phyloP scores from a whole-genome alignment of 1,284 basidiomycete genomes.

The Tausonia pullulans region DNA sequence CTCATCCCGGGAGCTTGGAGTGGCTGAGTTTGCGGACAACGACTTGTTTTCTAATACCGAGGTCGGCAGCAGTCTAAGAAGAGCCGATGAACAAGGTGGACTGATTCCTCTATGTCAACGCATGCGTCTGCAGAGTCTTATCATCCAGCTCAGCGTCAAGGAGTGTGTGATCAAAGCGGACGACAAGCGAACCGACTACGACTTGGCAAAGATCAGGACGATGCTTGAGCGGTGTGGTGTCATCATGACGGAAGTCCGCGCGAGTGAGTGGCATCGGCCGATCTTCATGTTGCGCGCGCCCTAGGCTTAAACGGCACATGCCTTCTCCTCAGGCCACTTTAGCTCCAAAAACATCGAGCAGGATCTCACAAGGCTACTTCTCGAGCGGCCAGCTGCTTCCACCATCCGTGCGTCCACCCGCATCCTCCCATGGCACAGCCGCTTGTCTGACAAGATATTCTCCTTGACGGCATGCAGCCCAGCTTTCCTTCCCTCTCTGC shows the following conservation, averaged over 20 bases:
- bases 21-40: slow-evolving; percentile 88
- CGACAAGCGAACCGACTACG: slow-evolving; percentile 54
- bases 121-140: slow-evolving; percentile 52
- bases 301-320: background rate
- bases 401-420: slow-evolving; percentile 32
- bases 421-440: background rate
- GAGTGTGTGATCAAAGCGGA: slow-evolving; percentile 59
- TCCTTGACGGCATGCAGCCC: slow-evolving; percentile 41
- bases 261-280: background rate
- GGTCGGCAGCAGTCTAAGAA: slow-evolving; percentile 37
- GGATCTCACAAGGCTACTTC: slow-evolving; percentile 61
- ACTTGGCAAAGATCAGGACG: slow-evolving; percentile 69
- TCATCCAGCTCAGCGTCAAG: slow-evolving; percentile 94
- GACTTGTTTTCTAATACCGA: slow-evolving; percentile 94
- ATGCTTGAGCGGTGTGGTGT: slow-evolving; percentile 84
- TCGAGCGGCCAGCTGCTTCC: slow-evolving; percentile 43
- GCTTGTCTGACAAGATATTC: background rate
- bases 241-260: slow-evolving; percentile 77
- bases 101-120: background rate
- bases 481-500: slow-evolving; percentile 60
- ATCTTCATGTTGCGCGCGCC: background rate
- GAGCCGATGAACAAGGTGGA: background rate
- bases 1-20: slow-evolving; percentile 41
- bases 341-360: slow-evolving; percentile 67
- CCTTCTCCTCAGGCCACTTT: slow-evolving; percentile 58